Percentiles rank a stretch among this genome's conserved stretches.
Evolutionary conservation across 106 monocot genomes (phyloP).

Genomic region (Dendrobium nobile): DNA sequence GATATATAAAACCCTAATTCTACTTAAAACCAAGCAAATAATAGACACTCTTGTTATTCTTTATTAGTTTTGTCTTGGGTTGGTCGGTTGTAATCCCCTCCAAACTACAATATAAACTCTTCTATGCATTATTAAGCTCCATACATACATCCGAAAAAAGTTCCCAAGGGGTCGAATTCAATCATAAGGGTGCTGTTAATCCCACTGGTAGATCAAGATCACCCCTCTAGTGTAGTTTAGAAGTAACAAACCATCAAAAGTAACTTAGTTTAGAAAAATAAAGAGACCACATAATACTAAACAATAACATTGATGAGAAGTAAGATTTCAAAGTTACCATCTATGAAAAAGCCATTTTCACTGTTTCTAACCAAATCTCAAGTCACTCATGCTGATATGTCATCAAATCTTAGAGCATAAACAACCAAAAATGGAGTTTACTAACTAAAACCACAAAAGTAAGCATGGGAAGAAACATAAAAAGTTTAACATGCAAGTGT

Average conservation of each 20-base stretch:
- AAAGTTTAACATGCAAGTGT: not conserved
- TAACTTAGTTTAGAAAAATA: not conserved
- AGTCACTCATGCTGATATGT: not conserved
- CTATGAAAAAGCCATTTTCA: not conserved
- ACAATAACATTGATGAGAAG: not conserved
- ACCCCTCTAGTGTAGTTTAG: not conserved
- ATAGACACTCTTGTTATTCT: no score
- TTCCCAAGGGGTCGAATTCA: no score
- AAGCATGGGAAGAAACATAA: not conserved
- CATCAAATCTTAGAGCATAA: not conserved
- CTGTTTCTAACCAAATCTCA: not conserved
- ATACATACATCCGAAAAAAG: no score
- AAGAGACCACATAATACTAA: not conserved
- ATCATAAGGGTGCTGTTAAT: no score
- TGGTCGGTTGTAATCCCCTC: no score
- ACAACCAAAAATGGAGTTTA: not conserved
- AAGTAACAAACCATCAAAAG: not conserved
- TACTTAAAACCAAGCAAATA: no score
- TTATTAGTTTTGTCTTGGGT: no score
- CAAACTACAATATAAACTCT: no score
- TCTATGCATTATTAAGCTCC: no score
- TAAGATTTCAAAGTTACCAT: not conserved
- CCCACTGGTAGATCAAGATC: no score
- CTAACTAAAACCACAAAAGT: not conserved
- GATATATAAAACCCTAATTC: no score